Evolutionary conservation across 768 basidiomycete genomes (phyloP).

Genomic region (Udeniomyces megalosporus): DNA sequence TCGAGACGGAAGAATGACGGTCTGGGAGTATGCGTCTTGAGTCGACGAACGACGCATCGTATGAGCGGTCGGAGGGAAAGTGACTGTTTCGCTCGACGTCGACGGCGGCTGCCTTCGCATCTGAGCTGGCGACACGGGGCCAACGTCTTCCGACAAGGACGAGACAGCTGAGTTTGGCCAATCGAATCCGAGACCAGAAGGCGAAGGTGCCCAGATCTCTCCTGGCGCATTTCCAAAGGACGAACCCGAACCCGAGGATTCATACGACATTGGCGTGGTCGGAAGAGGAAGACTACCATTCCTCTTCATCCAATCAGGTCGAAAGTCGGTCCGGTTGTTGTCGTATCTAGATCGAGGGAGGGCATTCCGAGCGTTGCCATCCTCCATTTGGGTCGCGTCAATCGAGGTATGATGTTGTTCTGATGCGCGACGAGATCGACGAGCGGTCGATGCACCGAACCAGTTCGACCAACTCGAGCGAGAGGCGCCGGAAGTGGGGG

Average conservation of each 20-base stretch:
- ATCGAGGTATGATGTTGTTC: neutral
- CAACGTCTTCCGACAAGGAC: neutral
- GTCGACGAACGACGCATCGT: neutral
- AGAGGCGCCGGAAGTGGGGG: neutral
- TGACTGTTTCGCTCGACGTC: too few relatives aligned
- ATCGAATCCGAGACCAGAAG: neutral
- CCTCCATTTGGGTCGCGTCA: neutral
- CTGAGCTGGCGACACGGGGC: too few relatives aligned
- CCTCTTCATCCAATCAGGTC: neutral
- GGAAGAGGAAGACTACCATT: neutral
- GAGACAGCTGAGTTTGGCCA: neutral
- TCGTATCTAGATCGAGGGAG: too few relatives aligned
- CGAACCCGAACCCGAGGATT: neutral
- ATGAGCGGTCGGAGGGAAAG: neutral
- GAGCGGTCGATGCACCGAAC: neutral
- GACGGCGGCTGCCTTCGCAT: too few relatives aligned
- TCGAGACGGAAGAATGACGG: neutral
- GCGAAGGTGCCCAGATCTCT: neutral
- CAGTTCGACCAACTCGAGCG: constrained; percentile 3
- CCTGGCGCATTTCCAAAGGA: constrained; percentile 4
- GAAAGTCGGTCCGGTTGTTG: neutral
- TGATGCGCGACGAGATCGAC: neutral
- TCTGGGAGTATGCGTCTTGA: neutral
- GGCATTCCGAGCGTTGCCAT: neutral
- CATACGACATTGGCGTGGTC: neutral